These are phyloP conservation scores for Kodamaea ohmeri DNA, from an alignment of 1,139 yeast species.

Conservation along the genomic window DNA sequence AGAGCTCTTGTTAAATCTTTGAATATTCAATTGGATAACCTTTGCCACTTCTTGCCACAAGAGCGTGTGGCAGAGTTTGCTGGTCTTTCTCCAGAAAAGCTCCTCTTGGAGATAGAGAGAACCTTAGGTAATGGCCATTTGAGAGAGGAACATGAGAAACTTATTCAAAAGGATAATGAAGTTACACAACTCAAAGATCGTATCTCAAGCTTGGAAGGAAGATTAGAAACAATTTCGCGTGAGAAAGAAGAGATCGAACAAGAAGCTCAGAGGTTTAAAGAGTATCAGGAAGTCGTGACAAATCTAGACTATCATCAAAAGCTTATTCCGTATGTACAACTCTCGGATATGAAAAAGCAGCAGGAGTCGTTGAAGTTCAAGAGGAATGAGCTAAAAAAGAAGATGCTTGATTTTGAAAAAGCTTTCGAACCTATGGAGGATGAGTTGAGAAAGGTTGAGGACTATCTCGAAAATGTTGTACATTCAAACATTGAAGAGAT, in stretches of 20 bases:
- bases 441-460: constrained; percentile 15
- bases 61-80: constrained; percentile 95
- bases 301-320: constrained; percentile 49
- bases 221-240: constrained; percentile 28
- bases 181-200: constrained; percentile 26
- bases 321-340: constrained; percentile 60
- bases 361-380: constrained; percentile 39
- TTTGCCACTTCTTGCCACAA: constrained; percentile 94
- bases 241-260: constrained; percentile 35
- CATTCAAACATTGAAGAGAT: constrained; percentile 9
- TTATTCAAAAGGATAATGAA: constrained; percentile 52
- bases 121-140: constrained; percentile 70
- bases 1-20: constrained; percentile 44
- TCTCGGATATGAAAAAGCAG: constrained; percentile 51
- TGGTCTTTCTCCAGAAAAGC: constrained; percentile 68
- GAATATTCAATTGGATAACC: constrained; percentile 83
- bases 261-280: constrained; percentile 39
- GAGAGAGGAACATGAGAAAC: constrained; percentile 52
- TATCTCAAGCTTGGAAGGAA: constrained; percentile 29
- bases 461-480: constrained; percentile 11
- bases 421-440: constrained; percentile 32
- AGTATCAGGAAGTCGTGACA: constrained; percentile 37
- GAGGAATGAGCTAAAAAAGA: constrained; percentile 38
- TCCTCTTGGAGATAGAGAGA: constrained; percentile 75
- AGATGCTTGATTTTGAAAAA: constrained; percentile 28